These are phyloP conservation scores for Beauveria brongniartii DNA, from an alignment of 2,329 filamentous ascomycete genomes.

Conservation along the genomic window DNA sequence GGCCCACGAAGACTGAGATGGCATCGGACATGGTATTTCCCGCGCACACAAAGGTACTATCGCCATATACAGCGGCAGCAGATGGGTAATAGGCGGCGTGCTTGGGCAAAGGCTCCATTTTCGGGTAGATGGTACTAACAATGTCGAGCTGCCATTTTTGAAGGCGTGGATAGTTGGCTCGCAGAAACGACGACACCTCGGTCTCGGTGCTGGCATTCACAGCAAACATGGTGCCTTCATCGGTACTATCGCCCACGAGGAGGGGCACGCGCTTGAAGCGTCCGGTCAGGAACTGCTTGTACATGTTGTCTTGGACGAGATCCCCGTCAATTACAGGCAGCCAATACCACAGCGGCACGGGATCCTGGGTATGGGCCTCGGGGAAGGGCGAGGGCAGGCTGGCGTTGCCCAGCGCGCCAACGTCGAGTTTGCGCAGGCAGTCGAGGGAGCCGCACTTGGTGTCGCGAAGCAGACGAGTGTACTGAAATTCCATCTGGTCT, in stretches of 20 bases:
- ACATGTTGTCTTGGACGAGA: slow-evolving; percentile 34
- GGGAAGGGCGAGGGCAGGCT: slow-evolving; percentile 24
- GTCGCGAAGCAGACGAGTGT: slow-evolving; percentile 1
- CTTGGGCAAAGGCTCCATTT: slow-evolving; percentile 24
- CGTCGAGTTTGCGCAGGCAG: slow-evolving; percentile 33
- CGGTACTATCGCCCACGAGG: slow-evolving; percentile 22
- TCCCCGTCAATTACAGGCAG: slow-evolving; percentile 42
- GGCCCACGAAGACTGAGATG: slow-evolving; percentile 8
- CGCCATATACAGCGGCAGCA: slow-evolving; percentile 34
- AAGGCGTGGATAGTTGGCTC: slow-evolving; percentile 39
- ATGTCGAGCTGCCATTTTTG: slow-evolving; percentile 24
- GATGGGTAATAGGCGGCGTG: slow-evolving; percentile 38
- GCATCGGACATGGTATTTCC: slow-evolving; percentile 25
- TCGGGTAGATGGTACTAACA: slow-evolving; percentile 33
- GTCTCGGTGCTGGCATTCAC: slow-evolving; percentile 26
- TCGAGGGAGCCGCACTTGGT: slow-evolving; percentile 20
- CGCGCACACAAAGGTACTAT: slow-evolving; percentile 38
- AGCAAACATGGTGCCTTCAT: slow-evolving; percentile 39
- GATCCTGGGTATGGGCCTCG: slow-evolving; percentile 31
- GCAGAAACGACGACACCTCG: slow-evolving; percentile 32
- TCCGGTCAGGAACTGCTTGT: slow-evolving; percentile 30
- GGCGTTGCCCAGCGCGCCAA: slow-evolving; percentile 28
- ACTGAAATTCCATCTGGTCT: slow-evolving; percentile 40
- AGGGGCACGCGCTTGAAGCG: slow-evolving; percentile 36
- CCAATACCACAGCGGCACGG: slow-evolving; percentile 39